phyloP scores from a whole-genome alignment of 371 early-diverging fungal species.

The Syncephalastrum contaminatum region DNA sequence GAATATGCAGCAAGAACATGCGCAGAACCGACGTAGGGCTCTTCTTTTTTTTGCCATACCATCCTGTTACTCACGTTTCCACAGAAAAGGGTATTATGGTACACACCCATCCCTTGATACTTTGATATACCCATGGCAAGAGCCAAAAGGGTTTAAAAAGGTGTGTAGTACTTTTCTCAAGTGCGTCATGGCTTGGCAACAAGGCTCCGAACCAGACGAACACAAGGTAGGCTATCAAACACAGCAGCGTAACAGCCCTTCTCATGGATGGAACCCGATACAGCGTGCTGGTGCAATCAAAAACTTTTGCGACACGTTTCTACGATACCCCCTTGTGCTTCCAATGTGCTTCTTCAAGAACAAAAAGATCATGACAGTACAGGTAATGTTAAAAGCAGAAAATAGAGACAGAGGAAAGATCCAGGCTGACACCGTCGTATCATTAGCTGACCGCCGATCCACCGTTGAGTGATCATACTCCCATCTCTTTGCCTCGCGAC shows the following conservation, averaged over 20 bases:
- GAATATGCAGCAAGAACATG: too few species aligned
- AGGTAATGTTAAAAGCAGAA: background rate
- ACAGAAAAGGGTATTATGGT: too few species aligned
- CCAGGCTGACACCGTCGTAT: background rate
- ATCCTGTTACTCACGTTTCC: too few species aligned
- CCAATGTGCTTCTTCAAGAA: conserved; percentile 31
- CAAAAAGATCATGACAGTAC: conserved; percentile 25
- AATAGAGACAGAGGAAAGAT: background rate
- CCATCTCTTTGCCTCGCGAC: conserved; percentile 19
- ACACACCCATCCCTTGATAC: too few species aligned
- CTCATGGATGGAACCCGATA: background rate
- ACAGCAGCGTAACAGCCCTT: background rate
- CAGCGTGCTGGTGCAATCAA: conserved; percentile 21
- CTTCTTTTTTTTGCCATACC: too few species aligned
- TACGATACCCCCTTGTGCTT: conserved; percentile 24
- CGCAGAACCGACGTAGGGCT: too few species aligned
- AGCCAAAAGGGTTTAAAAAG: too few species aligned
- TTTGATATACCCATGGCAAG: too few species aligned
- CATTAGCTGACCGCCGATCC: conserved; percentile 30
- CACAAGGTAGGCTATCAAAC: too few species aligned
- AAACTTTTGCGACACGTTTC: conserved; percentile 16
- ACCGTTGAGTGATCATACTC: conserved; percentile 23
- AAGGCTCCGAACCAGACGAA: too few species aligned
- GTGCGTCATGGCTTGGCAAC: too few species aligned
- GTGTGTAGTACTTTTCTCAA: too few species aligned